A percentile compares a stretch with the other conserved stretches of the same genome.
Conservation (phyloP, 2,329 filamentous ascomycete species). For the Neurospora sp. region DNA sequence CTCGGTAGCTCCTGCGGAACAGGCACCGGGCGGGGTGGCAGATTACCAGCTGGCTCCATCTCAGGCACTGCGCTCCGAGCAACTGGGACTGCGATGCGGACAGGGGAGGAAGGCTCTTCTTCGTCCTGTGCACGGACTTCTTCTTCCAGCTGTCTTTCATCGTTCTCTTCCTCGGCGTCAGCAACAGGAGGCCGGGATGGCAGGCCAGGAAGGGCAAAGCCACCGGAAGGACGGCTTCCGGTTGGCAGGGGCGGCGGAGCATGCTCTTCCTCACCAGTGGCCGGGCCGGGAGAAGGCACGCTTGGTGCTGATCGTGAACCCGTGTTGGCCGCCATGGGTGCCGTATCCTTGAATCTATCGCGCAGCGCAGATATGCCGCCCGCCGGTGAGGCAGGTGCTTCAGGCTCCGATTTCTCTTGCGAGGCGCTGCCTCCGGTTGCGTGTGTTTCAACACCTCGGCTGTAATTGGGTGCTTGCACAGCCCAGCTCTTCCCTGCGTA, state of each 20-base stretch:
- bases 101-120: conserved; percentile 54
- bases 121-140: conserved; percentile 27
- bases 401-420: conserved; percentile 35
- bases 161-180: conserved; percentile 47
- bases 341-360: conserved; percentile 73
- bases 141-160: conserved; percentile 27
- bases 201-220: conserved; percentile 70
- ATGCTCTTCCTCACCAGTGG: conserved; percentile 28
- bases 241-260: conserved; percentile 54
- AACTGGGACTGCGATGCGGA: conserved; percentile 80
- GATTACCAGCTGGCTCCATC: conserved; percentile 29
- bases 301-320: conserved; percentile 25
- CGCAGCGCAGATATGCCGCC: conserved; percentile 65
- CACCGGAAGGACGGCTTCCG: conserved; percentile 61
- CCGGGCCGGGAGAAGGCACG: conserved; percentile 26
- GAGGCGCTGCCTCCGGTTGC: conserved; percentile 48
- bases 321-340: conserved; percentile 50
- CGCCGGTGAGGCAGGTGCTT: conserved; percentile 43
- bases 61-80: conserved; percentile 49
- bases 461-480: conserved; percentile 65
- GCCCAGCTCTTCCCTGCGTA: conserved; percentile 90
- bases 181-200: conserved; percentile 48
- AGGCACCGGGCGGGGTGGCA: conserved; percentile 45
- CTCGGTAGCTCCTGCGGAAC: conserved; percentile 51
- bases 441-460: conserved; percentile 53